Percentiles rank a stretch among this genome's conserved stretches.
Evolutionary conservation across 2,329 filamentous ascomycete genomes (phyloP).

Genomic region (Alternaria hordeiaustralica): DNA sequence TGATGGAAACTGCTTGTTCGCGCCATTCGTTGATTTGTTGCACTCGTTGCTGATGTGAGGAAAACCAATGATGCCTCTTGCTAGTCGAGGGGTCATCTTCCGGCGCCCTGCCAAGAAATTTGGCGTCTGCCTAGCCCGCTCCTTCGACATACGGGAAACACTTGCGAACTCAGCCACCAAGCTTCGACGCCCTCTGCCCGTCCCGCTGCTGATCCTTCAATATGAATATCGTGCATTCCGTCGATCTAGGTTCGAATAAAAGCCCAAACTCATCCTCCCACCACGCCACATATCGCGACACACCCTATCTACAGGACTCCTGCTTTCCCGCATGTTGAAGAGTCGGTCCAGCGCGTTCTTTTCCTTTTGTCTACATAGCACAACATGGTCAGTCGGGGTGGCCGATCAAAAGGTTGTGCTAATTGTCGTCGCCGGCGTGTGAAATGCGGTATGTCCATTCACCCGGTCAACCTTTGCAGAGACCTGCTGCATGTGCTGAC

Average conservation of each 20-base stretch:
- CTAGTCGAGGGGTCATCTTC: neutral
- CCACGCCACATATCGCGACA: neutral
- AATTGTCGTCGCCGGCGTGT: conserved; percentile 36
- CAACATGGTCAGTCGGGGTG: conserved; percentile 36
- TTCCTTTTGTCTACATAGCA: neutral
- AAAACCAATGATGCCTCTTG: neutral
- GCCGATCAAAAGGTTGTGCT: conserved; percentile 36
- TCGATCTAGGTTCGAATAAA: neutral
- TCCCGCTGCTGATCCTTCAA: neutral
- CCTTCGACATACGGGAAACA: neutral
- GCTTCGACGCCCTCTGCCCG: neutral
- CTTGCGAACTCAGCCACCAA: conserved; percentile 1
- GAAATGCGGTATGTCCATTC: conserved; percentile 34
- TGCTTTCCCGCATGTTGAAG: neutral
- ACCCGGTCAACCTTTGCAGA: neutral
- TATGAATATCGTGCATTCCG: neutral
- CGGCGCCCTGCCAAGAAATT: neutral
- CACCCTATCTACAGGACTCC: neutral
- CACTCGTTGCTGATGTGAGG: neutral
- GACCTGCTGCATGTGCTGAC: neutral
- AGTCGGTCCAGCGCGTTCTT: neutral
- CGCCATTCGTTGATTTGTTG: neutral
- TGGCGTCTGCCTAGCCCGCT: neutral
- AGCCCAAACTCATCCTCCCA: neutral
- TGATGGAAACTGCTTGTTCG: neutral